Conservation (phyloP, 495 filamentous ascomycete species). For the Neurospora intermedia region DNA sequence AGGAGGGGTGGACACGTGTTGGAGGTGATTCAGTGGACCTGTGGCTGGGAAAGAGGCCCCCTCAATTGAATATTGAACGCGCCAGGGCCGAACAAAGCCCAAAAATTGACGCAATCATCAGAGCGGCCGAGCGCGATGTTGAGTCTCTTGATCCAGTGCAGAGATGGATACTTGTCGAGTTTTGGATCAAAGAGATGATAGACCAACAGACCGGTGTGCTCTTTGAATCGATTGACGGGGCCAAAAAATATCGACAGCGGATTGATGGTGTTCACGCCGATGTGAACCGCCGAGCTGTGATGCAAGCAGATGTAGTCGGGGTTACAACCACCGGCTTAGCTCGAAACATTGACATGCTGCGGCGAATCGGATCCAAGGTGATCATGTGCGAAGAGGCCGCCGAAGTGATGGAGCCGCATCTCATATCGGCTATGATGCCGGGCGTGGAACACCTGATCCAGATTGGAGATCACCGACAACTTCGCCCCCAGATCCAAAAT, state of each 20-base stretch:
- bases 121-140: background rate
- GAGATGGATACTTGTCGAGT: constrained; percentile 1
- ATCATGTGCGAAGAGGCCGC: constrained; percentile 70
- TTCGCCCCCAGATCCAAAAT: constrained; percentile 44
- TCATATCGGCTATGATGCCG: constrained; percentile 57
- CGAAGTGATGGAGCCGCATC: constrained; percentile 64
- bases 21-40: background rate
- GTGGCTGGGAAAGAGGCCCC: constrained; percentile 2
- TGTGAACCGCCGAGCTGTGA: constrained; percentile 41
- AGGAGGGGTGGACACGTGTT: background rate
- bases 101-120: background rate
- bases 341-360: constrained; percentile 50
- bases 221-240: constrained; percentile 4
- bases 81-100: background rate
- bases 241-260: constrained; percentile 16
- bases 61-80: background rate
- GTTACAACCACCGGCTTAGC: constrained; percentile 69
- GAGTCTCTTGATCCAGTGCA: background rate
- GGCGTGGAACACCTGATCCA: constrained; percentile 61
- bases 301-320: constrained; percentile 52
- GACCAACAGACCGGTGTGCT: background rate
- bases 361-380: constrained; percentile 51
- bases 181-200: background rate
- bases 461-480: constrained; percentile 69
- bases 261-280: constrained; percentile 36